Percentiles rank a stretch among this genome's conserved stretches.
Evolutionary conservation across 1,284 basidiomycete genomes (phyloP).

Genomic region (Exobasidium rhododendri): DNA sequence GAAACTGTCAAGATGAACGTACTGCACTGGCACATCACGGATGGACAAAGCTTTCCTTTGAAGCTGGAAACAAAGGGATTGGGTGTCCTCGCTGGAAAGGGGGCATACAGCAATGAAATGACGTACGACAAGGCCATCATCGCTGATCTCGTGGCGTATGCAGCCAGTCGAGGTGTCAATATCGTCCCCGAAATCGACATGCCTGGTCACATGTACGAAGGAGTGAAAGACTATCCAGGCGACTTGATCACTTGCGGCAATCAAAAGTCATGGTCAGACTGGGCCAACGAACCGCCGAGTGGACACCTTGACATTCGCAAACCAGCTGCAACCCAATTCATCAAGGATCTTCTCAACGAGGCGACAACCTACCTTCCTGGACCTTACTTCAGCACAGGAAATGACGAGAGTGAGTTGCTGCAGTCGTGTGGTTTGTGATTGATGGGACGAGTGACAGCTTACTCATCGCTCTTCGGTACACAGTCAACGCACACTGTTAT

Average conservation of each 20-base stretch:
- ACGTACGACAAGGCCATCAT: constrained; percentile 68
- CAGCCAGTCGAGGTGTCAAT: constrained; percentile 73
- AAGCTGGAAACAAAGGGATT: constrained; percentile 60
- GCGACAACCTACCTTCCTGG: constrained; percentile 60
- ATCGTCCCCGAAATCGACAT: constrained; percentile 71
- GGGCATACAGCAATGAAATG: constrained; percentile 65
- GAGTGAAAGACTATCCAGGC: constrained; percentile 66
- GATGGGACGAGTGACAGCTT: too few species aligned
- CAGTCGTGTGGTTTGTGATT: too few species aligned
- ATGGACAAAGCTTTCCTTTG: constrained; percentile 66
- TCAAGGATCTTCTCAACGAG: constrained; percentile 56
- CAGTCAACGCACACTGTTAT: constrained; percentile 7
- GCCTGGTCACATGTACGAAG: constrained; percentile 71
- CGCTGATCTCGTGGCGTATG: constrained; percentile 66
- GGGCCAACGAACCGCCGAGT: constrained; percentile 66
- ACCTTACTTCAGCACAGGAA: constrained; percentile 71
- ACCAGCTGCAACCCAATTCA: background rate
- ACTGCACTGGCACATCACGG: constrained; percentile 76
- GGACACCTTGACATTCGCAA: constrained; percentile 72
- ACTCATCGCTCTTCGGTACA: too few species aligned
- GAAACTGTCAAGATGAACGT: constrained; percentile 72
- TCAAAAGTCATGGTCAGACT: constrained; percentile 63
- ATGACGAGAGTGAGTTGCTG: constrained; percentile 66
- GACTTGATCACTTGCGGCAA: constrained; percentile 72
- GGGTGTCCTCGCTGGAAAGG: constrained; percentile 64